Percentiles rank a stretch among this genome's conserved stretches.
Conservation (phyloP, 345 rosid genomes). For the Lagerstroemia speciosa region DNA sequence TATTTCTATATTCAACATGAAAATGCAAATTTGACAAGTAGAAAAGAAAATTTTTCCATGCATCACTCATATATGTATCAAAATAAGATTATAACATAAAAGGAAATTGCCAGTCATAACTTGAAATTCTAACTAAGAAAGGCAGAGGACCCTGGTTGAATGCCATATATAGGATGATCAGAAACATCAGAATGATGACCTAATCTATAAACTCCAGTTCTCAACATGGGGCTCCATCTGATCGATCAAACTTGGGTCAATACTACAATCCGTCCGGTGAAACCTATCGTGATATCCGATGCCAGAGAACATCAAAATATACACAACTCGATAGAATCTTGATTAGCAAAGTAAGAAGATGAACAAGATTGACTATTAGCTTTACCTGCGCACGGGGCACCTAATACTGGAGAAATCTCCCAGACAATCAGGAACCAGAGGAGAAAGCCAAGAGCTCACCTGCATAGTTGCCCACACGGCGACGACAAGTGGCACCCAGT, state of each 20-base stretch:
- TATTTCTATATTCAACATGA: not conserved
- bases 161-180: not conserved
- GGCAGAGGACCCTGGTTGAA: not conserved
- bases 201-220: too few relatives aligned
- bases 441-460: slow-evolving; percentile 20
- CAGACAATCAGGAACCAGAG: not conserved
- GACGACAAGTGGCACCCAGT: slow-evolving; percentile 79
- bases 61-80: not conserved
- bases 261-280: not conserved
- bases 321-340: not conserved
- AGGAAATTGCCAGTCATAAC: not conserved
- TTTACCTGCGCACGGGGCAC: not conserved
- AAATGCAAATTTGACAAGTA: not conserved
- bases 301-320: not conserved
- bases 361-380: not conserved
- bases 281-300: not conserved
- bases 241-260: not conserved
- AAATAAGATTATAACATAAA: too few relatives aligned
- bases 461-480: slow-evolving; percentile 91
- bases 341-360: not conserved
- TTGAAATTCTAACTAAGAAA: too few relatives aligned
- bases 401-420: not conserved
- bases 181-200: too few relatives aligned
- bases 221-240: not conserved
- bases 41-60: not conserved